phyloP scores from a whole-genome alignment of 768 basidiomycete species.

The Leccinum obscurum region DNA sequence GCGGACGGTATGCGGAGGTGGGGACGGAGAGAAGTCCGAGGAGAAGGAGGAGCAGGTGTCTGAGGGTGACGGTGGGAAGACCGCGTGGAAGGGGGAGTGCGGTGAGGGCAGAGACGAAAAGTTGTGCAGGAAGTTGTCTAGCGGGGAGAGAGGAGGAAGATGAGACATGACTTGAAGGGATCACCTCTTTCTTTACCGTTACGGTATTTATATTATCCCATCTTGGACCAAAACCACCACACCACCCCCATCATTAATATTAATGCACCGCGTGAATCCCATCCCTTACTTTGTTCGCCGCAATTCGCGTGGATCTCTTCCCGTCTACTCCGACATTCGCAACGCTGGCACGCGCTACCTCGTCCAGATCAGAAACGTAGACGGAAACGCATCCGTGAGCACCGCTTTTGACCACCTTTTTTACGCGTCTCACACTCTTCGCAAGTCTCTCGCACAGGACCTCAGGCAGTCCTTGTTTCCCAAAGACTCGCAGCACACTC shows the following conservation, averaged over 20 bases:
- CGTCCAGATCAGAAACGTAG: conserved; percentile 64
- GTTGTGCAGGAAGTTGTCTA: conserved; percentile 20
- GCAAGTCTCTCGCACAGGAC: conserved; percentile 59
- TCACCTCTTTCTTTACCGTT: no score
- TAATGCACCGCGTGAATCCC: conserved; percentile 17
- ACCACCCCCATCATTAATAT: conserved; percentile 6
- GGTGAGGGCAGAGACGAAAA: not conserved
- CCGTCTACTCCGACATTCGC: conserved; percentile 74
- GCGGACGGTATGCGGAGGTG: conserved; percentile 36
- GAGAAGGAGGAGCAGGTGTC: conserved; percentile 34
- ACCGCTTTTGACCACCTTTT: not conserved
- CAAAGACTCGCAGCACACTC: conserved; percentile 44
- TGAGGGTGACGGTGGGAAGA: conserved; percentile 43
- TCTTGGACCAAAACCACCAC: conserved; percentile 1
- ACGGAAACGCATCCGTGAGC: conserved; percentile 61
- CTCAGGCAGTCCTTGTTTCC: conserved; percentile 53
- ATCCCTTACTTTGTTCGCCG: conserved; percentile 62
- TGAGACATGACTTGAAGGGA: no score
- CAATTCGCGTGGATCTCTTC: conserved; percentile 65
- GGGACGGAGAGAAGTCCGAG: conserved; percentile 28
- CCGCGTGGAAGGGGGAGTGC: not conserved
- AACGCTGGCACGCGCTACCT: conserved; percentile 61
- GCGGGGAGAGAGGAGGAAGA: conserved; percentile 19
- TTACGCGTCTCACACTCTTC: conserved; percentile 4
- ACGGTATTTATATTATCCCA: conserved; percentile 10